phyloP scores from a whole-genome alignment of 1,139 yeast genomes.

The Eremothecium coryli region DNA sequence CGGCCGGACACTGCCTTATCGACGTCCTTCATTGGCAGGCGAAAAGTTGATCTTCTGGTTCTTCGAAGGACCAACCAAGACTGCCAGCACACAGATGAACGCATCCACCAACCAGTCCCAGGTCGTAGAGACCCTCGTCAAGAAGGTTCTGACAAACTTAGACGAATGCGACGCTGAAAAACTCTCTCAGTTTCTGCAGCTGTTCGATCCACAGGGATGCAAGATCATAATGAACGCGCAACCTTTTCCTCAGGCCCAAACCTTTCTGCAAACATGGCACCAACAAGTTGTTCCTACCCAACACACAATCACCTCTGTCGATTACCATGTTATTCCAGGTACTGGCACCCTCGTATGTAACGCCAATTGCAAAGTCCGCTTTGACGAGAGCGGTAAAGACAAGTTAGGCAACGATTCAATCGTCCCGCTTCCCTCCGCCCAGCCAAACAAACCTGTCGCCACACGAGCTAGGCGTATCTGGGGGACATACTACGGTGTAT shows the following conservation, averaged over 20 bases:
- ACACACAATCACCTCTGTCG: slow-evolving; percentile 54
- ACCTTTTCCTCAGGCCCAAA: slow-evolving; percentile 51
- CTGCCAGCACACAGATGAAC: no score
- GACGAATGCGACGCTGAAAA: slow-evolving; percentile 37
- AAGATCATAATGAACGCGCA: slow-evolving; percentile 53
- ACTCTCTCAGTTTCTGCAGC: slow-evolving; percentile 40
- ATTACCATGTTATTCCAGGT: slow-evolving; percentile 66
- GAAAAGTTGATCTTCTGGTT: no score
- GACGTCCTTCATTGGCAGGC: no score
- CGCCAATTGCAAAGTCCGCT: slow-evolving; percentile 56
- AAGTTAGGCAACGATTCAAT: slow-evolving; percentile 54
- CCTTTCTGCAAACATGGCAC: slow-evolving; percentile 60
- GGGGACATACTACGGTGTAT: slow-evolving; percentile 66
- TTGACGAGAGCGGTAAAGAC: slow-evolving; percentile 64
- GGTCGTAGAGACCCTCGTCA: slow-evolving; percentile 30
- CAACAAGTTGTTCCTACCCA: slow-evolving; percentile 46
- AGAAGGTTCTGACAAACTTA: slow-evolving; percentile 35
- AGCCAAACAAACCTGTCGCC: slow-evolving; percentile 12
- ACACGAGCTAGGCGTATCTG: slow-evolving; percentile 36
- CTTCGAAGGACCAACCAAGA: no score
- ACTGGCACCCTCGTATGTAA: slow-evolving; percentile 47
- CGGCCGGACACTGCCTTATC: no score
- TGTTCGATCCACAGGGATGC: slow-evolving; percentile 33
- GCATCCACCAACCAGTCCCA: slow-evolving; percentile 20
- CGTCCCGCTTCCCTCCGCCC: slow-evolving; percentile 16